Base-by-base conservation (phyloP, 106 monocot species). In the Dendrobium nobile region DNA sequence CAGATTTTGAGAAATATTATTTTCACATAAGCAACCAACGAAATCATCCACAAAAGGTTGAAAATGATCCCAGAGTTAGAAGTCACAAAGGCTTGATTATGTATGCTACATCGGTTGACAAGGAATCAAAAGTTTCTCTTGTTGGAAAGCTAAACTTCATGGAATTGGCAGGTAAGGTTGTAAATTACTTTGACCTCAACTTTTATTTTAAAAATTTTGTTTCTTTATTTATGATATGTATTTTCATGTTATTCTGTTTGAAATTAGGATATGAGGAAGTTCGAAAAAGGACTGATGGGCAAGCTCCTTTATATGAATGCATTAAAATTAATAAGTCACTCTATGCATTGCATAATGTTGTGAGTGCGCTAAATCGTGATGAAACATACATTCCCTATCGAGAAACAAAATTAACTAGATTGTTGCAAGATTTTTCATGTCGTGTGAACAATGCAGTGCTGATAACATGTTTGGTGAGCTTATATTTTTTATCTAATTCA, bases 341-440 rank as follows among this genome's bases (percentile, higher is more conserved):
- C 7, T 85, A 88, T 84, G 79, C 88, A 42, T 78, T 93, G 73
- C 75, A 84, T n/a, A 88, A 90, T 85, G 88, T 93, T 73, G 79
- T 93, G 2, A 82, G 48, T 75, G 86, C 93, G 54, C 54, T 88
- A 9, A 93, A 93, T 80, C 45, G 77, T 8, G 85, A 81, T 51
- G 85, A 82, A 28, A 47, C 59, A 41, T 83, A 80, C 59, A 77
- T 93, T 42, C 85, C 87, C 13, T 93, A 90, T 20, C 44, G 82
- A 90, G 82, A 90, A 75, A 87, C 80, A 75, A 93, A 87, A 84
- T 61, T 93, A 41, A 93, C 90, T 41, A 88, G 81, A 47, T 76
- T 93, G 77, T 88, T 93, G 77, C 90, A 88, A 80, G 88, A 82
- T 65, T 93, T 65, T 93, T n/a, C 86, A 56, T 68, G 85, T 82